These are phyloP conservation scores for Hypoxylon sp. DNA, from an alignment of 2,329 filamentous ascomycete species.

Conservation along the genomic window DNA sequence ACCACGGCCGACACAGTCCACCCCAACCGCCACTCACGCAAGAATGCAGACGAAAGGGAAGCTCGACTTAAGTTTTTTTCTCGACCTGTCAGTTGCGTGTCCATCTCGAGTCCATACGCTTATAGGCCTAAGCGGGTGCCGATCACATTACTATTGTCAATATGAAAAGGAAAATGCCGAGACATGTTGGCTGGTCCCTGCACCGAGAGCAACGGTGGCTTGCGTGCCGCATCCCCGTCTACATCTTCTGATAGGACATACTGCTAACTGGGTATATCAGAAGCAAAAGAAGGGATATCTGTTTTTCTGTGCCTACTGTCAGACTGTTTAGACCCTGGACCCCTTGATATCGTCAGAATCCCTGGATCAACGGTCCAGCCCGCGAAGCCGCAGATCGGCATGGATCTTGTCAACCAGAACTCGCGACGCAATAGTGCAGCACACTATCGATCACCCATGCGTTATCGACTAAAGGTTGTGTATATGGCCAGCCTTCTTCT, in stretches of 20 bases:
- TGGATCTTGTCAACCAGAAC: background rate
- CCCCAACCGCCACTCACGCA: background rate
- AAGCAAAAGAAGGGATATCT: constrained; percentile 16
- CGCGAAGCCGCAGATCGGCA: constrained; percentile 14
- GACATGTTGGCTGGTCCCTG: constrained; percentile 29
- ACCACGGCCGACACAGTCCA: background rate
- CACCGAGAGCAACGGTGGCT: constrained; percentile 9
- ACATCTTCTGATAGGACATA: no score
- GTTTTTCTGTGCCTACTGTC: no score
- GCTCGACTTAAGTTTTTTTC: constrained; percentile 5
- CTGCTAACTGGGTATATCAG: constrained; percentile 7
- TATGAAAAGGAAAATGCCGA: constrained; percentile 27
- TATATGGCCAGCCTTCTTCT: background rate
- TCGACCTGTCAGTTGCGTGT: constrained; percentile 23
- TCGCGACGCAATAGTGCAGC: constrained; percentile 10
- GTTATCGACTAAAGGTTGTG: background rate
- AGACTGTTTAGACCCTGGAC: constrained; percentile 5
- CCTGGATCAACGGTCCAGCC: constrained; percentile 8
- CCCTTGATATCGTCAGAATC: background rate
- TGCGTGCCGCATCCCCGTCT: constrained; percentile 6
- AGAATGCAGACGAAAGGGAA: constrained; percentile 24
- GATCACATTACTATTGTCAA: constrained; percentile 34
- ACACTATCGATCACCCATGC: constrained; percentile 11
- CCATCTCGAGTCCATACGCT: constrained; percentile 13
- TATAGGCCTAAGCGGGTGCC: constrained; percentile 6